Percentiles rank a stretch among this genome's conserved stretches.
Evolutionary conservation across 2,329 filamentous ascomycete genomes (phyloP).

Genomic region (Alternaria postmessia): DNA sequence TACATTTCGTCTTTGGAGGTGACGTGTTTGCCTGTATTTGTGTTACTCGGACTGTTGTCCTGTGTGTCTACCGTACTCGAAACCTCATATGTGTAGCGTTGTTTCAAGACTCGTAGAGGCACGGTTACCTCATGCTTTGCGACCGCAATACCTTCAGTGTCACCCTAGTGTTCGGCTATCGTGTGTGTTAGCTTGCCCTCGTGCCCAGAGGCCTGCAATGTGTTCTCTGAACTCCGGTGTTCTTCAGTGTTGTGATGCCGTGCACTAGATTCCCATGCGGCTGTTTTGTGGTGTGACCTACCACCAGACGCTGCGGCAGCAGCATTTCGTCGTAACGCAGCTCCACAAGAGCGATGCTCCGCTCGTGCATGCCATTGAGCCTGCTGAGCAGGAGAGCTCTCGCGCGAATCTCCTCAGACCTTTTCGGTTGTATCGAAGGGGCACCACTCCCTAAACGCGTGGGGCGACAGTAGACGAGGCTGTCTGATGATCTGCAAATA

Average conservation of each 20-base stretch:
- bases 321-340: neutral
- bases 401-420: neutral
- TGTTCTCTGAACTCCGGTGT: neutral
- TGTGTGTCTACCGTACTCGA: conserved; percentile 12
- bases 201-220: neutral
- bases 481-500: conserved; percentile 21
- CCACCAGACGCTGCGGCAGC: neutral
- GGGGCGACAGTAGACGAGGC: conserved; percentile 19
- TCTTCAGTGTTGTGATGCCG: conserved; percentile 10
- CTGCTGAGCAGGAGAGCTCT: neutral
- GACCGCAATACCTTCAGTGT: conserved; percentile 23
- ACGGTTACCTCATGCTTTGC: conserved; percentile 6
- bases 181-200: conserved; percentile 4
- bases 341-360: neutral
- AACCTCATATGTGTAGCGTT: neutral
- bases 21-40: conserved; percentile 5
- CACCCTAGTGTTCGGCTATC: conserved; percentile 8
- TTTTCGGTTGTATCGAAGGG: neutral
- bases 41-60: conserved; percentile 9
- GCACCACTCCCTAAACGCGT: conserved; percentile 10
- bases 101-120: conserved; percentile 6
- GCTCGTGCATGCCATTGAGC: neutral
- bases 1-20: conserved; percentile 9
- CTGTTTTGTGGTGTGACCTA: neutral
- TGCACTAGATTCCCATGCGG: conserved; percentile 11